Evolutionary conservation across 2,329 filamentous ascomycete genomes (phyloP).

Genomic region (Talaromyces piceae): DNA sequence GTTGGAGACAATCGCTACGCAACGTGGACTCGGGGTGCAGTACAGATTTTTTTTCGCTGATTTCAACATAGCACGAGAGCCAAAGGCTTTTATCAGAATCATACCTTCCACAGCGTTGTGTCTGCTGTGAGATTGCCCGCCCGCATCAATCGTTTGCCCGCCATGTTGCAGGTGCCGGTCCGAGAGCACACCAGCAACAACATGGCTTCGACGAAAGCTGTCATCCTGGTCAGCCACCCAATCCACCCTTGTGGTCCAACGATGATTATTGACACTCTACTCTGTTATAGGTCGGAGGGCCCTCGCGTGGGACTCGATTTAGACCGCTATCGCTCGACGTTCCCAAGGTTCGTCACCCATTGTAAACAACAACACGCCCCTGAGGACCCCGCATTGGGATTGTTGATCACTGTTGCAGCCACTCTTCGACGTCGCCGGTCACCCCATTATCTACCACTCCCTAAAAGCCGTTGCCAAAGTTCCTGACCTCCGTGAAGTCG

Average conservation of each 20-base stretch:
- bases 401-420: slow-evolving; percentile 51
- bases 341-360: slow-evolving; percentile 66
- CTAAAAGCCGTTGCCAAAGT: slow-evolving; percentile 86
- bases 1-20: not conserved
- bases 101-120: not conserved
- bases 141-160: not conserved
- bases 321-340: slow-evolving; percentile 90
- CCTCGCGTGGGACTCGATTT: slow-evolving; percentile 91
- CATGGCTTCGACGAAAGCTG: slow-evolving; percentile 72
- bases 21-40: not conserved
- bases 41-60: not conserved
- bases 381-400: slow-evolving; percentile 12
- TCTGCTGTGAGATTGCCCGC: not conserved
- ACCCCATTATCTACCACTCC: slow-evolving; percentile 98
- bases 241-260: not conserved
- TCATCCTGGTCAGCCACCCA: slow-evolving; percentile 67
- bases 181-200: slow-evolving; percentile 29
- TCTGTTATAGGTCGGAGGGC: slow-evolving; percentile 70
- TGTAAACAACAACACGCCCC: slow-evolving; percentile 10
- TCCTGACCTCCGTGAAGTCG: slow-evolving; percentile 87
- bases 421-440: slow-evolving; percentile 95
- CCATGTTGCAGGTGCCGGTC: slow-evolving; percentile 40
- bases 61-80: not conserved
- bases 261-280: not conserved
- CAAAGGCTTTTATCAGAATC: not conserved